Percentiles rank a stretch among this genome's conserved stretches.
phyloP scores from a whole-genome alignment of 2,329 filamentous ascomycete species.

The Harringtonia aguacate region DNA sequence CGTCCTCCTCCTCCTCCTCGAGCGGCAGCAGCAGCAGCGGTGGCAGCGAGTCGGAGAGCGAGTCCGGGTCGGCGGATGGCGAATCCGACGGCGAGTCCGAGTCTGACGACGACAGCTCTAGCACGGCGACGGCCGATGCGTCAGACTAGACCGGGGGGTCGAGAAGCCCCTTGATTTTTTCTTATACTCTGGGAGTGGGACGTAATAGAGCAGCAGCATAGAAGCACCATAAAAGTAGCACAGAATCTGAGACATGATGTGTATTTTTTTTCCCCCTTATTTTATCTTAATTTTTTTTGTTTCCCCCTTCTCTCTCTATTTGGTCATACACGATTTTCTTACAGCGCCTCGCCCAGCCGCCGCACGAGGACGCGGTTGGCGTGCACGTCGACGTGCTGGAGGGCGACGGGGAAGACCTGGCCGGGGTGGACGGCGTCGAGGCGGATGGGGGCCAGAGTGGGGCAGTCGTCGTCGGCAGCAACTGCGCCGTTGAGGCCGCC shows the following conservation, averaged over 20 bases:
- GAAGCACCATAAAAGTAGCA: too few species aligned
- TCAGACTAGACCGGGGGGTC: constrained; percentile 17
- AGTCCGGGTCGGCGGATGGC: neutral
- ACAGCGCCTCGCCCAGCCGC: neutral
- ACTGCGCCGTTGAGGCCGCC: constrained; percentile 23
- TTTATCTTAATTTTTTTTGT: too few species aligned
- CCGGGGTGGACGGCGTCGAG: constrained; percentile 32
- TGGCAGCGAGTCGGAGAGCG: neutral
- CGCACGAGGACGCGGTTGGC: constrained; percentile 32
- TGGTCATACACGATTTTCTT: too few species aligned
- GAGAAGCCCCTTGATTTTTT: neutral
- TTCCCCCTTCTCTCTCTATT: too few species aligned
- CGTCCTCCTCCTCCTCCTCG: neutral
- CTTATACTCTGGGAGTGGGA: too few species aligned
- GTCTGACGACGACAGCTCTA: neutral
- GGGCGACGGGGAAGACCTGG: constrained; percentile 45
- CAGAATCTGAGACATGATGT: too few species aligned
- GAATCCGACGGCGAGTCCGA: too few species aligned
- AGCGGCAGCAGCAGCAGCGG: too few species aligned
- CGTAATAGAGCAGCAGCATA: too few species aligned
- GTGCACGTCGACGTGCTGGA: constrained; percentile 43
- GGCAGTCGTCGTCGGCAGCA: too few species aligned
- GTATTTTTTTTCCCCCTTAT: too few species aligned
- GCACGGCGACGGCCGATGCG: constrained; percentile 13
- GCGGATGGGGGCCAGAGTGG: constrained; percentile 12